A percentile compares a stretch with the other conserved stretches of the same genome.
Evolutionary conservation across 148 eudicot genomes (phyloP).

Genomic region (Cornus kousa): DNA sequence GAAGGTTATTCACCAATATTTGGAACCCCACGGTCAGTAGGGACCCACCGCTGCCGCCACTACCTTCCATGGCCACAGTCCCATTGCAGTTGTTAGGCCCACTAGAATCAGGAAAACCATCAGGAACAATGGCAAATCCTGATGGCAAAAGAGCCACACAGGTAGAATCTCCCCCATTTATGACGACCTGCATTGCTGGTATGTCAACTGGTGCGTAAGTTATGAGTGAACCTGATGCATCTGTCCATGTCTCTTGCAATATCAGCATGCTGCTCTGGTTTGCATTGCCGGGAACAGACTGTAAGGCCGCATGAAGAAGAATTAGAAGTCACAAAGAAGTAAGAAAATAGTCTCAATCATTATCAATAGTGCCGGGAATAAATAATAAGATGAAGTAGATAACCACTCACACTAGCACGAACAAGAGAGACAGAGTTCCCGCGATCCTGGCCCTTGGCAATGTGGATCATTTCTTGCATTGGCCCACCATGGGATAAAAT

Average conservation of each 20-base stretch:
- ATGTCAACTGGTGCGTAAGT: slow-evolving; percentile 38
- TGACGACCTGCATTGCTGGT: slow-evolving; percentile 28
- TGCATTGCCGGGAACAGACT: slow-evolving; percentile 15
- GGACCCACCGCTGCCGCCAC: slow-evolving; percentile 37
- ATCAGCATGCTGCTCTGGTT: slow-evolving; percentile 32
- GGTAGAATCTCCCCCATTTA: slow-evolving; percentile 48
- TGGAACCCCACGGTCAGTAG: slow-evolving; percentile 70
- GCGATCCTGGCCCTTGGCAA: slow-evolving; percentile 39
- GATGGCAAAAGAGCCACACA: slow-evolving; percentile 61
- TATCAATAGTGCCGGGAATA: background rate
- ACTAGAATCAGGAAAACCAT: slow-evolving; percentile 29
- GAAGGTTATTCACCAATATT: slow-evolving; percentile 49
- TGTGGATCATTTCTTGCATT: slow-evolving; percentile 31
- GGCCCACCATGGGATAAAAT: slow-evolving; percentile 34
- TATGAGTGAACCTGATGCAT: slow-evolving; percentile 34
- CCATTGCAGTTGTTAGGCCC: slow-evolving; percentile 11
- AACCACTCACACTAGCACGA: slow-evolving; percentile 34
- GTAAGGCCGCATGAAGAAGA: background rate
- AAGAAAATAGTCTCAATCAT: background rate
- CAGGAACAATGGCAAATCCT: slow-evolving; percentile 64
- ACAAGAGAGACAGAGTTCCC: slow-evolving; percentile 39
- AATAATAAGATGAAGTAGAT: background rate
- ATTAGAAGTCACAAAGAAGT: background rate
- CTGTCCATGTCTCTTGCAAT: slow-evolving; percentile 48
- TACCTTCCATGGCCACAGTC: background rate